phyloP scores from a whole-genome alignment of 2,329 filamentous ascomycete species.

The Pseudopyricularia cyperi region DNA sequence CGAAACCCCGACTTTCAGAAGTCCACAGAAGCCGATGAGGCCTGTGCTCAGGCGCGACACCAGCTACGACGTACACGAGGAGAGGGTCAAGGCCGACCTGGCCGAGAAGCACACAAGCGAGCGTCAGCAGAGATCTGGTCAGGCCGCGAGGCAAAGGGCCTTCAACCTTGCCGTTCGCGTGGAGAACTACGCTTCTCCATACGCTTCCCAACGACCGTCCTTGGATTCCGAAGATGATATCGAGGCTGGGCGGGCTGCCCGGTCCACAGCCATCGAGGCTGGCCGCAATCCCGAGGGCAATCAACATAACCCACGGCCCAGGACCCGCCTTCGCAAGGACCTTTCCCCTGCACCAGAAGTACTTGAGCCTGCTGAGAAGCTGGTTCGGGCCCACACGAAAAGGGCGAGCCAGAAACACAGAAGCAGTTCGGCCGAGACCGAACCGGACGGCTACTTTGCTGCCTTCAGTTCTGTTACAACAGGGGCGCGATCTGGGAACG shows the following conservation, averaged over 20 bases:
- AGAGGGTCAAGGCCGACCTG: neutral
- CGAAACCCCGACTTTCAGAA: neutral
- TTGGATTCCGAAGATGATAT: constrained; percentile 1
- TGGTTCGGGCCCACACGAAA: constrained; percentile 8
- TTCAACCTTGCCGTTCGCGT: constrained; percentile 2
- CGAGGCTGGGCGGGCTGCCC: neutral
- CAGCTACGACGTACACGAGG: constrained; percentile 1
- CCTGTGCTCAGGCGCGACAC: constrained; percentile 1
- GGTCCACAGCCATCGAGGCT: neutral
- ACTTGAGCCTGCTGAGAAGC: constrained; percentile 1
- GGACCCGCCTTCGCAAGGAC: neutral
- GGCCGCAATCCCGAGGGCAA: neutral
- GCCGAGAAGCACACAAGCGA: constrained; percentile 1
- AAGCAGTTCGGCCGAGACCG: constrained; percentile 1
- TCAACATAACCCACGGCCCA: neutral
- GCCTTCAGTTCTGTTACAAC: constrained; percentile 19
- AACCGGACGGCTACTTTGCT: constrained; percentile 15
- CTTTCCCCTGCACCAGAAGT: constrained; percentile 5
- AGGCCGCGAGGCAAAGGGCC: neutral
- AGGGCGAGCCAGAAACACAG: neutral
- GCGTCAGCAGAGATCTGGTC: neutral
- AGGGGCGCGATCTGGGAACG: constrained; percentile 12
- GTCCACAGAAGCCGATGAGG: neutral
- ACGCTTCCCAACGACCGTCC: neutral
- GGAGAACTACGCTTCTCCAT: constrained; percentile 2